Evolutionary conservation across 2,329 filamentous ascomycete species (phyloP).

Genomic region (Fusarium gaditjirri): DNA sequence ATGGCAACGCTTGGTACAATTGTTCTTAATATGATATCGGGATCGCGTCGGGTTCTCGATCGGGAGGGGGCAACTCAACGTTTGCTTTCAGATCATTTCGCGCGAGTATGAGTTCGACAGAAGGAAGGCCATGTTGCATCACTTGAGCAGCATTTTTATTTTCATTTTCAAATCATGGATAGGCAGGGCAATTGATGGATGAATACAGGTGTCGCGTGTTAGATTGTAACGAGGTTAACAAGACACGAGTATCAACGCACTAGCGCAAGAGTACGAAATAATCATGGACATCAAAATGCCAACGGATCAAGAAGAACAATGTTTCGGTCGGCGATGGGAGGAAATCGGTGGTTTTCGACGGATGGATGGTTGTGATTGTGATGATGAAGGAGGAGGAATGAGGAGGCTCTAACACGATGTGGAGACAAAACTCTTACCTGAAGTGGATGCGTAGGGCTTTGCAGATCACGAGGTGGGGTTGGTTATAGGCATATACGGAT

Average conservation of each 20-base stretch:
- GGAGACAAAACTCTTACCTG: conserved; percentile 24
- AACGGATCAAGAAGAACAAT: neutral
- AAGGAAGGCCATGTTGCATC: neutral
- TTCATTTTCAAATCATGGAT: neutral
- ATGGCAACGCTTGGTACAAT: conserved; percentile 11
- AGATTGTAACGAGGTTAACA: neutral
- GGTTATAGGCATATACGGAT: conserved; percentile 22
- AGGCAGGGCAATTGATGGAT: neutral
- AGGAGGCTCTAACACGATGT: conserved; percentile 21
- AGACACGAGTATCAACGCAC: conserved; percentile 13
- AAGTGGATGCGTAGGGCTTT: conserved; percentile 27
- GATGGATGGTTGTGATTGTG: conserved; percentile 19
- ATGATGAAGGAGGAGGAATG: conserved; percentile 39
- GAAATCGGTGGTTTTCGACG: neutral
- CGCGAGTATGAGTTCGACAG: neutral
- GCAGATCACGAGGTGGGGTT: neutral
- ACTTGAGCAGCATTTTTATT: neutral
- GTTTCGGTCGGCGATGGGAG: neutral
- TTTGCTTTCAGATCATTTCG: neutral
- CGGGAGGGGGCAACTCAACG: too few relatives aligned
- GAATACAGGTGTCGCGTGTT: neutral
- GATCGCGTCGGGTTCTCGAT: neutral
- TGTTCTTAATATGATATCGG: neutral
- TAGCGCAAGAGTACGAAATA: neutral
- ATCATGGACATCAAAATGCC: neutral